Conservation (phyloP, 768 basidiomycete genomes). For the Tylopilus sp. region DNA sequence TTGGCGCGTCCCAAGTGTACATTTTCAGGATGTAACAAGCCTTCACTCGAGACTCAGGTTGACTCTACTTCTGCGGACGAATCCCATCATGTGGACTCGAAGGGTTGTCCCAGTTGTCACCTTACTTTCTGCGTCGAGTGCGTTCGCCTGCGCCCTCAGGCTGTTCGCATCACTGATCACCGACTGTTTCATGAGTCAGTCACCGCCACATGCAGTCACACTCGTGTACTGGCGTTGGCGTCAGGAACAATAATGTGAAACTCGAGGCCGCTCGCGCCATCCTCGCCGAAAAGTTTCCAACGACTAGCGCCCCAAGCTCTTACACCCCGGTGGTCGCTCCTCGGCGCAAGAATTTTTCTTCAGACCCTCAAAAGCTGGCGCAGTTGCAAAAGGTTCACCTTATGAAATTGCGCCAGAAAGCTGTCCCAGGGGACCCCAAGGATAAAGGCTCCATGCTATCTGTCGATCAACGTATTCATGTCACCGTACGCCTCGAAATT, state of each 20-base stretch:
- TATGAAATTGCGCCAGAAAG: slow-evolving; percentile 75
- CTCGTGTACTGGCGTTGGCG: slow-evolving; percentile 39
- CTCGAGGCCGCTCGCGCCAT: slow-evolving; percentile 51
- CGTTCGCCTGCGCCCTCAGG: slow-evolving; percentile 17
- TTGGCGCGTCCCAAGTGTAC: slow-evolving; percentile 47
- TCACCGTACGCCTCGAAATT: slow-evolving; percentile 40
- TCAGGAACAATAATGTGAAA: slow-evolving; percentile 25
- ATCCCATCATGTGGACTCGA: slow-evolving; percentile 3
- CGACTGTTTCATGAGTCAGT: too few relatives aligned
- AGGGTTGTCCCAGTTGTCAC: slow-evolving; percentile 51
- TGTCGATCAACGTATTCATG: slow-evolving; percentile 55
- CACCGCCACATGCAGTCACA: slow-evolving; percentile 69
- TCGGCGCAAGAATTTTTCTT: slow-evolving; percentile 35
- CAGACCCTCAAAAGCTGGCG: slow-evolving; percentile 51
- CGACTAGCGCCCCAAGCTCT: slow-evolving; percentile 10
- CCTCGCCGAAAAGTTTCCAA: slow-evolving; percentile 50
- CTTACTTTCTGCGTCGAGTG: slow-evolving; percentile 66
- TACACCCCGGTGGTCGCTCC: slow-evolving; percentile 27
- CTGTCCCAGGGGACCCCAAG: slow-evolving; percentile 58
- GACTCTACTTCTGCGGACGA: background rate
- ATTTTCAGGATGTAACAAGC: slow-evolving; percentile 49
- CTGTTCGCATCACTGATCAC: too few relatives aligned
- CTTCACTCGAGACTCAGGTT: slow-evolving; percentile 44
- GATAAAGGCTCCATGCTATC: slow-evolving; percentile 46
- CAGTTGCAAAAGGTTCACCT: slow-evolving; percentile 56